Base-by-base conservation (phyloP, 768 basidiomycete genomes). In the Naematelia aurantialba region DNA sequence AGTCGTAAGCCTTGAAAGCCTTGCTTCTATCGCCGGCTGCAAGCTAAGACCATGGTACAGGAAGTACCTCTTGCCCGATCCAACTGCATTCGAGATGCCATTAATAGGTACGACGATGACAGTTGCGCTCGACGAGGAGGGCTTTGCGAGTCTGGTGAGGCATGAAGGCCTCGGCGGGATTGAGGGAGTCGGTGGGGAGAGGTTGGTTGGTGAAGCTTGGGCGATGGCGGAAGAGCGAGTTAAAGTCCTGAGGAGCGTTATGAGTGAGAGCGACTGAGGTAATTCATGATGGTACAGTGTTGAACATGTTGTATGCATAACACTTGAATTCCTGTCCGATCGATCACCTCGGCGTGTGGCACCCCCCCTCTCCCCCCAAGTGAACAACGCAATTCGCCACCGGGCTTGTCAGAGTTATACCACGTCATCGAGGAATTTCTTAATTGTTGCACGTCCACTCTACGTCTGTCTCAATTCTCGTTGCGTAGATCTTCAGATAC, bases 71-170 rank as follows among this genome's bases (percentile, higher is more conserved):
- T 79, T 97, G 3, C 81, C 86, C 51, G 83, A 86, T 68, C 89
- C 91, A 0, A 79, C 90, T 0, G 81, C 90, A 1, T 96, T 94
- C 74, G 94, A 98, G 78, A 87, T 91, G 65, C 88, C 89, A 0
- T 81, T 96, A 5, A 82, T 92, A 54, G 85, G 88, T 13, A 86
- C 89, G 0, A 82, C 82, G 0, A 70, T 75, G 13, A 68, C 66
- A 0, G 66, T 76, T 45, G 73, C 72, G 1, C 56, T 76, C 4
- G 70, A 76, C 45, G 61, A 73, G 27, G 14, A 42, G 0, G 62
- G 56, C 21, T 31, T 52, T 14, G 69, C 69, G 3, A 59, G 67
- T 60, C 27, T 74, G 46, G 46, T 77, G 3, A 34, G 76, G 51
- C 72, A 75, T 27, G 65, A 69, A 45, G 76, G 76, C 5, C 26